Percentiles rank a stretch among this genome's conserved stretches.
Evolutionary conservation across 1,284 basidiomycete species (phyloP).

Genomic region (Waitea zeae): DNA sequence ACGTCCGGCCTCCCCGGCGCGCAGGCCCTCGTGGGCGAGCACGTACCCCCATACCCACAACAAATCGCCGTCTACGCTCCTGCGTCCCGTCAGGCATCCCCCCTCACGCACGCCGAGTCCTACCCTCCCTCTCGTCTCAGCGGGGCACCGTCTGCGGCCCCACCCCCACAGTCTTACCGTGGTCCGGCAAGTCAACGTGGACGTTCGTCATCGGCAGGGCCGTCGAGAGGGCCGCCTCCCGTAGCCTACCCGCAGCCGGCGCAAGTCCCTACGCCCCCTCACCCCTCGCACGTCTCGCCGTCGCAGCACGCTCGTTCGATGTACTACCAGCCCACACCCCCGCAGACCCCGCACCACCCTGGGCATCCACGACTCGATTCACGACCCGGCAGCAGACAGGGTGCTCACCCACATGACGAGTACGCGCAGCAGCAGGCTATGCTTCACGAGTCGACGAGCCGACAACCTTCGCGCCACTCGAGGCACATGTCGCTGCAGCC

Average conservation of each 20-base stretch:
- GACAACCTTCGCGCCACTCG: too few relatives aligned
- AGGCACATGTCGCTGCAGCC: too few relatives aligned
- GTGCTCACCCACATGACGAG: background rate
- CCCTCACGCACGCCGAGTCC: background rate
- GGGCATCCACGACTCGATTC: background rate
- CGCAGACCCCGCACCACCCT: background rate
- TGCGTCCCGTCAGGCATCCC: background rate
- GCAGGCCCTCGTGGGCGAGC: background rate
- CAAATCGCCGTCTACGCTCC: background rate
- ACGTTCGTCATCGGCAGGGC: too few relatives aligned
- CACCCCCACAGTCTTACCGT: too few relatives aligned
- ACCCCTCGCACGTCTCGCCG: background rate
- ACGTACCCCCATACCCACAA: background rate
- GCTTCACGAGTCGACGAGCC: too few relatives aligned
- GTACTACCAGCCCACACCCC: conserved; percentile 15
- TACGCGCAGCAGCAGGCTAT: background rate
- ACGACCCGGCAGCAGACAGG: background rate
- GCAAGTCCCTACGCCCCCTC: background rate
- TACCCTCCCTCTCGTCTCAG: background rate
- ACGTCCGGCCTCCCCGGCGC: too few relatives aligned
- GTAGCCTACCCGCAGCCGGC: background rate
- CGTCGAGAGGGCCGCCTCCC: background rate
- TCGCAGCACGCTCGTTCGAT: background rate
- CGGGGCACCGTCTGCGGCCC: too few relatives aligned
- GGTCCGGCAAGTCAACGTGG: too few relatives aligned